phyloP scores from a whole-genome alignment of 129 eudicot species.

The Centaurea solstitialis region DNA sequence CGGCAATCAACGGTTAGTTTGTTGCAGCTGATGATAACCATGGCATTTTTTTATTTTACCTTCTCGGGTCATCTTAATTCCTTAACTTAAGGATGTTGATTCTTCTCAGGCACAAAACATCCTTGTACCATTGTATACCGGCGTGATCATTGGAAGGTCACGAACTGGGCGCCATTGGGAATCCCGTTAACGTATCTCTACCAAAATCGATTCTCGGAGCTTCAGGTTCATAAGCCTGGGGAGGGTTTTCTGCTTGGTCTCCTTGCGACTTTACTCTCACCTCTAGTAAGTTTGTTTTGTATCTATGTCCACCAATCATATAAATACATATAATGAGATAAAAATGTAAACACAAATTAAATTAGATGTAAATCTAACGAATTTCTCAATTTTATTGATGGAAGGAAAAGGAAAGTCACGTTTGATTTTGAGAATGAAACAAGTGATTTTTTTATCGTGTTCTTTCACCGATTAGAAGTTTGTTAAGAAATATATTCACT shows the following conservation, averaged over 20 bases:
- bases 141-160: conserved; percentile 51
- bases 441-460: too few relatives aligned
- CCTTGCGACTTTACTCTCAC: conserved; percentile 52
- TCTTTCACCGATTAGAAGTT: too few relatives aligned
- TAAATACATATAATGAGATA: too few relatives aligned
- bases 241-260: conserved; percentile 46
- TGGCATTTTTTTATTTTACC: not conserved
- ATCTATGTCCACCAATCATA: too few relatives aligned
- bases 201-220: conserved; percentile 50
- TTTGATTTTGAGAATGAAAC: not conserved
- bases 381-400: too few relatives aligned
- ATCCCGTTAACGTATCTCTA: conserved; percentile 35
- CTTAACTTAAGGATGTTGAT: not conserved
- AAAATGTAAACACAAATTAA: too few relatives aligned
- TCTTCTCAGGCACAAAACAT: conserved; percentile 40
- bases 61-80: not conserved
- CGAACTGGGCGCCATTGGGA: conserved; percentile 57
- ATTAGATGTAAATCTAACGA: too few relatives aligned
- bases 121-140: conserved; percentile 52
- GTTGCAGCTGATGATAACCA: not conserved
- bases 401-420: too few relatives aligned
- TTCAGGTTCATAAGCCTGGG: conserved; percentile 65
- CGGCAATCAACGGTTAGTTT: conserved; percentile 42
- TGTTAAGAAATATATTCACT: too few relatives aligned
- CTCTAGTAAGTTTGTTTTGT: conserved; percentile 38